Conservation (phyloP, 495 filamentous ascomycete species). For the Aspergillus saccharolyticus region DNA sequence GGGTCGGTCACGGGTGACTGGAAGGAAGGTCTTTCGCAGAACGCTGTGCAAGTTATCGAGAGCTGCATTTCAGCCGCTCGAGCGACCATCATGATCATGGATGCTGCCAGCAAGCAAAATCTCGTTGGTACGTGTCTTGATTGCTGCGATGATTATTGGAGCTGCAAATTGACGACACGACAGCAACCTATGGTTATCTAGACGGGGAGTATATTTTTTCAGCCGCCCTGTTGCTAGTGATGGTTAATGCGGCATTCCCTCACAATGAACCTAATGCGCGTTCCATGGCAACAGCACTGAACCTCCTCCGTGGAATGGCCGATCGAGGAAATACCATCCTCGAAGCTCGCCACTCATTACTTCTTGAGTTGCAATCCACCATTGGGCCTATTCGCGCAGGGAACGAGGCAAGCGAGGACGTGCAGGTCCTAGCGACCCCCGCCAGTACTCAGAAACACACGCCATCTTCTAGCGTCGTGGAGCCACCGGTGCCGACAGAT, state of each 20-base stretch:
- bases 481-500: not conserved
- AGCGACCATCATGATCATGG: constrained; percentile 44
- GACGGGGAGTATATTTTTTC: constrained; percentile 48
- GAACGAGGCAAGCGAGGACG: not conserved
- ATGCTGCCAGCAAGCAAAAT: constrained; percentile 39
- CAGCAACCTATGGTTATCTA: constrained; percentile 48
- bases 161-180: too few species aligned
- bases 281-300: constrained; percentile 40
- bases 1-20: constrained; percentile 29
- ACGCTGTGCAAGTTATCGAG: constrained; percentile 43
- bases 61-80: constrained; percentile 44
- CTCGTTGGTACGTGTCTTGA: constrained; percentile 30
- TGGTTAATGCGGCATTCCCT: constrained; percentile 47
- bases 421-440: constrained; percentile 13
- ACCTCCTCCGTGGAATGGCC: constrained; percentile 41
- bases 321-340: constrained; percentile 45
- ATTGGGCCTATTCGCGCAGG: constrained; percentile 19
- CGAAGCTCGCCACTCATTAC: constrained; percentile 35
- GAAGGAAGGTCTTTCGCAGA: constrained; percentile 37
- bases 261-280: constrained; percentile 30
- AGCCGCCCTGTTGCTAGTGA: constrained; percentile 44
- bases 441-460: constrained; percentile 16
- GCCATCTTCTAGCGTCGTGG: constrained; percentile 1
- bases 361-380: constrained; percentile 31
- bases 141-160: not conserved